Base-by-base conservation (phyloP, 805 yeast species). In the Saccharomycopsis lassenensis region DNA sequence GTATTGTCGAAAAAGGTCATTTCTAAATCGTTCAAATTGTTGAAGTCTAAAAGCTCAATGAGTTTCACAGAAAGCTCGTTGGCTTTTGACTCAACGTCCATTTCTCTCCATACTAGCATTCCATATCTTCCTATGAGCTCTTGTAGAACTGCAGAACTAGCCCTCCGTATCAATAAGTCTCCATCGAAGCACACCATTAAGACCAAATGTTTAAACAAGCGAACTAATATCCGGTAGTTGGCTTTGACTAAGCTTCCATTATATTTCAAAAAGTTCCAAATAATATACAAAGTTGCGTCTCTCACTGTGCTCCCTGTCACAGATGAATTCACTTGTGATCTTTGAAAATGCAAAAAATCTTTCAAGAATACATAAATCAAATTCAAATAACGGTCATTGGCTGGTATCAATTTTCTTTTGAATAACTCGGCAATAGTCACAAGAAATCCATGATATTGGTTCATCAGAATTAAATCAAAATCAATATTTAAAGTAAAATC, bases 81-180 rank as follows among this genome's bases (percentile, higher is more conserved):
- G 11, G 56, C 45, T 10, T 47, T 39, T 15, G 28, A 24, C 4
- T 35, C 18, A 14, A 51, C 38, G 38, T 45, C 40, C 40, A 51
- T 5, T 10, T 30, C 22, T 29, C 47, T 44, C 48, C 74, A 57
- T 19, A 64, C 39, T 21, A 39, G 22, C 8, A 56, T 57, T 1
- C 82, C 82, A 50, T 74, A 77, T 24, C 96, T 59, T 0, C 97
- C 97, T 2, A 84, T 52, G 11, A 80, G 63, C 49, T 87, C 97
- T 51, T 87, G 96, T 5, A 87, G 48, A 0, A 91, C 89, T 1
- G 96, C 95, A 4, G 84, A 63, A 1, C 87, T 77, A 12, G 95
- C 87, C 39, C 93, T 62, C 38, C 95, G 63, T 4, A 86, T 70
- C 40, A 76, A 65, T 14, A 84, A 59, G 37, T 86, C 95, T 16